phyloP scores from a whole-genome alignment of 148 eudicot species.

The Rhododendron vialii region DNA sequence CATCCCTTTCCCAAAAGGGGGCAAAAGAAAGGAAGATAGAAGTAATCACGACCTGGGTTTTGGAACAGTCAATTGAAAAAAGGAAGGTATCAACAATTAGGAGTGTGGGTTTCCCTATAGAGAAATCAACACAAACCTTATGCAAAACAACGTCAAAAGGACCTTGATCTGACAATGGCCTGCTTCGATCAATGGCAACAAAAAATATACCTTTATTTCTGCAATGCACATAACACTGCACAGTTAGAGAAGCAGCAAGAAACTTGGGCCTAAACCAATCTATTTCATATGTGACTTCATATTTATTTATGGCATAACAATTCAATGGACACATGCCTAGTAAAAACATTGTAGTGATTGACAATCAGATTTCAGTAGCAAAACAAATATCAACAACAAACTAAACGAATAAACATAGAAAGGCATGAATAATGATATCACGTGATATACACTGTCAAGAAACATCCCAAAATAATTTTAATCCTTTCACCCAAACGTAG shows the following conservation, averaged over 20 bases:
- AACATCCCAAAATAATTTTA: neutral
- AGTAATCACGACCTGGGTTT: neutral
- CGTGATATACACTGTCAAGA: neutral
- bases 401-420: neutral
- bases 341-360: neutral
- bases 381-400: neutral
- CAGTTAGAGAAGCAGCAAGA: slow-evolving; percentile 3
- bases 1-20: neutral
- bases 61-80: neutral
- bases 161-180: slow-evolving; percentile 64
- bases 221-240: slow-evolving; percentile 16
- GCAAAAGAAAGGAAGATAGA: neutral
- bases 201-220: slow-evolving; percentile 56
- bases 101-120: neutral
- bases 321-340: neutral
- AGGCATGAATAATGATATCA: neutral
- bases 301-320: neutral
- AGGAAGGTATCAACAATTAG: neutral
- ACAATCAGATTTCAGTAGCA: neutral
- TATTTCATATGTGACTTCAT: neutral
- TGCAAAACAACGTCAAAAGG: slow-evolving; percentile 69
- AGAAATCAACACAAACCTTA: slow-evolving; percentile 36
- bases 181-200: slow-evolving; percentile 54
- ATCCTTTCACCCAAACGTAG: neutral
- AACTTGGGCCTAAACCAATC: neutral